A percentile compares a stretch with the other conserved stretches of the same genome.
phyloP scores from a whole-genome alignment of 805 yeast species.

The Zygosaccharomyces gambellarensis region DNA sequence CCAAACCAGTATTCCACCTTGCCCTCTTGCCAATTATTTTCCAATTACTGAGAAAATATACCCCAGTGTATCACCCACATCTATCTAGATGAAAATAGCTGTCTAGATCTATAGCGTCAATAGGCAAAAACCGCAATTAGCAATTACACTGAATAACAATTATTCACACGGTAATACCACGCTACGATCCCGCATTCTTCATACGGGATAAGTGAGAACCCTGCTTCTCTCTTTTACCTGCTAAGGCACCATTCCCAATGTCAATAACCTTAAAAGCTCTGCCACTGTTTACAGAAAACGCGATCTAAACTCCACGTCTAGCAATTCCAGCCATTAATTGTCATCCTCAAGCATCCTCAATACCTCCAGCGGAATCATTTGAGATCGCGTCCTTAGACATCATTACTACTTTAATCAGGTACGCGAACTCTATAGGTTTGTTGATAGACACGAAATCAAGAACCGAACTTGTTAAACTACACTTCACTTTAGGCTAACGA shows the following conservation, averaged over 20 bases:
- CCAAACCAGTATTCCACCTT: background rate
- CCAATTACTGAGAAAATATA: too few species aligned
- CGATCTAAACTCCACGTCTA: background rate
- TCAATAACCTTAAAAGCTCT: background rate
- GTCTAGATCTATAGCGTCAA: background rate
- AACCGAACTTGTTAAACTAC: background rate
- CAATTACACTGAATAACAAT: background rate
- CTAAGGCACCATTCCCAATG: too few species aligned
- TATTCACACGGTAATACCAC: background rate
- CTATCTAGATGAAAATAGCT: background rate
- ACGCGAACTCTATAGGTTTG: slow-evolving; percentile 3
- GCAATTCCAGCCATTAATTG: background rate
- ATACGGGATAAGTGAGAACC: background rate
- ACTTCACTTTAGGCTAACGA: background rate
- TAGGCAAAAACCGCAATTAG: background rate
- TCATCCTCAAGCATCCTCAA: background rate
- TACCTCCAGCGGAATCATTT: background rate
- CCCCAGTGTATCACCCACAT: background rate
- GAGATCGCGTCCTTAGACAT: background rate
- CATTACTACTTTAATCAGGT: background rate
- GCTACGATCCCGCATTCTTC: background rate
- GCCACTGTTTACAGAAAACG: slow-evolving; percentile 4
- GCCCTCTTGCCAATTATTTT: too few species aligned
- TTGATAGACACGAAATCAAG: slow-evolving; percentile 3
- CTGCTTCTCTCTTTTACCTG: too few species aligned